Conservation (phyloP, 1,284 basidiomycete genomes). For the Ceratobasidium sp. region DNA sequence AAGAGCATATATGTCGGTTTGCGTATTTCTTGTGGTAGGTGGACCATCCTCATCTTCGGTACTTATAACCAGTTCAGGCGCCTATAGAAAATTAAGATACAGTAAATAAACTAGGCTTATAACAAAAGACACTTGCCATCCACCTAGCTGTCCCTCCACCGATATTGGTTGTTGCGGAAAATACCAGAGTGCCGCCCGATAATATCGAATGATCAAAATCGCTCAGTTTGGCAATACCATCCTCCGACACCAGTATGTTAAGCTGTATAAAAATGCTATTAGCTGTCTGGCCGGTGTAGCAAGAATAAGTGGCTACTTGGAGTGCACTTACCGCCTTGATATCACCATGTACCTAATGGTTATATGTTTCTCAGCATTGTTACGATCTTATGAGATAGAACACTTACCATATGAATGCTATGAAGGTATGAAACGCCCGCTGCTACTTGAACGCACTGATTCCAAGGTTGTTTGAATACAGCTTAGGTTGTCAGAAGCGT, state of each 20-base stretch:
- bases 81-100: background rate
- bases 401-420: background rate
- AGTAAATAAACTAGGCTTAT: background rate
- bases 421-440: conserved; percentile 2
- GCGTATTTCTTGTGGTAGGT: background rate
- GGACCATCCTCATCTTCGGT: background rate
- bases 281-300: no score
- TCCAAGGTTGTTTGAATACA: background rate
- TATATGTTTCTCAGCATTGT: background rate
- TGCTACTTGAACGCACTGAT: background rate
- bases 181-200: background rate
- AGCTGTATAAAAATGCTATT: background rate
- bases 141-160: background rate
- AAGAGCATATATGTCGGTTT: conserved; percentile 3
- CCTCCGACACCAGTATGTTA: conserved; percentile 3
- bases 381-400: no score
- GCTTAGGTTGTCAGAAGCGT: background rate
- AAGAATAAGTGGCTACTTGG: background rate
- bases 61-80: background rate
- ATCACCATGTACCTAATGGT: conserved; percentile 14
- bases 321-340: background rate
- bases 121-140: background rate
- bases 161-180: background rate
- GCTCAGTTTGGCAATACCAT: background rate
- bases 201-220: background rate